Percentiles rank a stretch among this genome's conserved stretches.
These are phyloP conservation scores for Gorgonomyces haynaldii DNA, from an alignment of 192 early-diverging fungal genomes.

Conservation along the genomic window DNA sequence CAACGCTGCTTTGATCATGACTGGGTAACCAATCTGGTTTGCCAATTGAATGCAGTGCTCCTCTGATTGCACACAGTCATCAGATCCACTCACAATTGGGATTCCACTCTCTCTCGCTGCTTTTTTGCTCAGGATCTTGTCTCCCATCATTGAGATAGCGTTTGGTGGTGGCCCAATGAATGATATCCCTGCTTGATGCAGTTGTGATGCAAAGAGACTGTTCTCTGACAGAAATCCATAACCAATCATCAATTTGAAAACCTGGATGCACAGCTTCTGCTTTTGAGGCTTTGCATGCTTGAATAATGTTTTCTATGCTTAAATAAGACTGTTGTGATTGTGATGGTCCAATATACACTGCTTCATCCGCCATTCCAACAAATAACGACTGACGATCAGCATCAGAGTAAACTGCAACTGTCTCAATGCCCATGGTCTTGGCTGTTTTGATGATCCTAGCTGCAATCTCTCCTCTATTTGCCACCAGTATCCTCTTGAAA, in stretches of 20 bases:
- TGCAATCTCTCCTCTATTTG: conserved; percentile 95
- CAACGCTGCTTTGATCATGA: conserved; percentile 97
- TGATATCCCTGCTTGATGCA: conserved; percentile 57
- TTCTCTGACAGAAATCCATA: conserved; percentile 97
- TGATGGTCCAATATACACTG: conserved; percentile 60
- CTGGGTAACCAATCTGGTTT: conserved; percentile 86
- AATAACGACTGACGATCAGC: conserved; percentile 77
- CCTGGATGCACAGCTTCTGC: conserved; percentile 89
- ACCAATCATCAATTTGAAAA: conserved; percentile 2
- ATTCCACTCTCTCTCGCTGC: conserved; percentile 89
- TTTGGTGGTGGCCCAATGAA: conserved; percentile 93
- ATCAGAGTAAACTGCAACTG: conserved; percentile 89
- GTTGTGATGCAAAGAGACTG: conserved; percentile 61
- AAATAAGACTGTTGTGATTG: conserved; percentile 75
- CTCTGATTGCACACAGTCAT: conserved; percentile 63
- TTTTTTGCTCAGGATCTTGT: conserved; percentile 97
- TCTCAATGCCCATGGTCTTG: conserved; percentile 85
- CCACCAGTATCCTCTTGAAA: conserved; percentile 75
- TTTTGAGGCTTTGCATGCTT: conserved; percentile 60
- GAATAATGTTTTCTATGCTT: conserved; percentile 63
- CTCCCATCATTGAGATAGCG: conserved; percentile 91
- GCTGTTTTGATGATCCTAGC: conserved; percentile 80
- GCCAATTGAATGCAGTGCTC: conserved; percentile 74
- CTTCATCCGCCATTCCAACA: conserved; percentile 82
- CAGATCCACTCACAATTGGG: conserved; percentile 70